Conservation (phyloP, 164 flowering plant genomes). For the Malania oleifera region DNA sequence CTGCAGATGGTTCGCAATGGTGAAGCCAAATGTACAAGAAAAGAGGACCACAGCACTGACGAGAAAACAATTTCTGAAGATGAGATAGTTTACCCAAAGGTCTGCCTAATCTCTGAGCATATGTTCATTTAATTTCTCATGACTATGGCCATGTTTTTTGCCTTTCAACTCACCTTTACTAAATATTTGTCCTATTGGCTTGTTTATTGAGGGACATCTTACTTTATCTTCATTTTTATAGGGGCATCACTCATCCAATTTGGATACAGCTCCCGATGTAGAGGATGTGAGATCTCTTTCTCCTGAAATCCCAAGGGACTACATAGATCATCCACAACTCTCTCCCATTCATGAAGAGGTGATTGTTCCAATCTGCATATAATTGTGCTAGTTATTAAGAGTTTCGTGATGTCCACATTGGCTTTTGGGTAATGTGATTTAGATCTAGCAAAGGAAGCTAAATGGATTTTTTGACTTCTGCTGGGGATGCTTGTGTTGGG, state of each 20-base stretch:
- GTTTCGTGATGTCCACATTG: neutral
- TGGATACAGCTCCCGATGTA: constrained; percentile 6
- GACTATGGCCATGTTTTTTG: no score
- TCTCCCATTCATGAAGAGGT: constrained; percentile 31
- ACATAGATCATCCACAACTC: constrained; percentile 17
- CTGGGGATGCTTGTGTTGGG: no score
- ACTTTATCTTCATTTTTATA: no score
- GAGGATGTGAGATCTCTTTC: constrained; percentile 9
- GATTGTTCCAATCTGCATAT: constrained; percentile 2
- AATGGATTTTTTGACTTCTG: no score
- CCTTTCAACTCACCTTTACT: neutral
- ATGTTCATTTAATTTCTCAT: neutral
- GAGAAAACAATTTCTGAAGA: constrained; percentile 36
- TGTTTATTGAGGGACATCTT: no score
- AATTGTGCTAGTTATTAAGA: neutral
- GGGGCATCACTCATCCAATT: constrained; percentile 7
- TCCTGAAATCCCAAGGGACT: constrained; percentile 8
- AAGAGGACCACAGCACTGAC: constrained; percentile 10
- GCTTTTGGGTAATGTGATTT: no score
- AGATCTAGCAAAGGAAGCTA: no score
- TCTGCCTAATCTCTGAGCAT: constrained; percentile 3
- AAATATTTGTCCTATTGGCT: neutral
- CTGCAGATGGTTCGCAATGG: constrained; percentile 48
- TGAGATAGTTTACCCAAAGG: constrained; percentile 24
- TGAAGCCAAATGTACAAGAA: constrained; percentile 31